These are phyloP conservation scores for Psilocybe sp. DNA, from an alignment of 768 basidiomycete genomes.

Conservation along the genomic window DNA sequence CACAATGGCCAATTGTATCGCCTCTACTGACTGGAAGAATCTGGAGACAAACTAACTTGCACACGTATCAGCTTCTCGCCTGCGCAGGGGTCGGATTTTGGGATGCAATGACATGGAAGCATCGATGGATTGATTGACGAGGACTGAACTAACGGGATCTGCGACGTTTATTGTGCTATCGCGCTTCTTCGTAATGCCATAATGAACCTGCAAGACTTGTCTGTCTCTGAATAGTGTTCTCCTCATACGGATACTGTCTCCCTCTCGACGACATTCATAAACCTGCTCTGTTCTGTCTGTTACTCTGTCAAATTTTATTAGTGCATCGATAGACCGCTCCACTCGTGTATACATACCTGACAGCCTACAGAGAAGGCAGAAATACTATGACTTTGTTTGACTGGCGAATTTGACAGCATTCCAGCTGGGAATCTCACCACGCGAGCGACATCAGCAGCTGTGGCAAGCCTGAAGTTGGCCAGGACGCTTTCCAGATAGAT, in stretches of 20 bases:
- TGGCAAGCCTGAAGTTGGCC: too few species aligned
- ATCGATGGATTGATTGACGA: constrained; percentile 22
- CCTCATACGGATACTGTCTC: neutral
- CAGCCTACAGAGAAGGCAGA: constrained; percentile 5
- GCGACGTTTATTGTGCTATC: constrained; percentile 15
- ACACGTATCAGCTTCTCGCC: constrained; percentile 5
- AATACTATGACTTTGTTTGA: constrained; percentile 12
- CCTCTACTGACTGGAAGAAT: neutral
- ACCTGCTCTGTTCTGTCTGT: too few species aligned
- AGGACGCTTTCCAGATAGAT: constrained; percentile 1
- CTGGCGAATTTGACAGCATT: constrained; percentile 19
- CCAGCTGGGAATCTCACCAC: constrained; percentile 17
- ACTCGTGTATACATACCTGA: neutral
- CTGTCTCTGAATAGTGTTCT: constrained; percentile 3
- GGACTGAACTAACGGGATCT: constrained; percentile 24
- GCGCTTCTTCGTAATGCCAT: constrained; percentile 4
- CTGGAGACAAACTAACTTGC: constrained; percentile 12
- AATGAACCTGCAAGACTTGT: constrained; percentile 1
- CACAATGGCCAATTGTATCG: too few species aligned
- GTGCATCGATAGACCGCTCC: too few species aligned
- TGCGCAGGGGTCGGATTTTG: neutral
- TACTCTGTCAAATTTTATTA: too few species aligned
- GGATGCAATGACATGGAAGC: constrained; percentile 24
- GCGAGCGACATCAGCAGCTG: constrained; percentile 3
- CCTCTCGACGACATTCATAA: too few species aligned